Base-by-base conservation (phyloP, 2,329 filamentous ascomycete species). In the Stachybotrys chartarum region DNA sequence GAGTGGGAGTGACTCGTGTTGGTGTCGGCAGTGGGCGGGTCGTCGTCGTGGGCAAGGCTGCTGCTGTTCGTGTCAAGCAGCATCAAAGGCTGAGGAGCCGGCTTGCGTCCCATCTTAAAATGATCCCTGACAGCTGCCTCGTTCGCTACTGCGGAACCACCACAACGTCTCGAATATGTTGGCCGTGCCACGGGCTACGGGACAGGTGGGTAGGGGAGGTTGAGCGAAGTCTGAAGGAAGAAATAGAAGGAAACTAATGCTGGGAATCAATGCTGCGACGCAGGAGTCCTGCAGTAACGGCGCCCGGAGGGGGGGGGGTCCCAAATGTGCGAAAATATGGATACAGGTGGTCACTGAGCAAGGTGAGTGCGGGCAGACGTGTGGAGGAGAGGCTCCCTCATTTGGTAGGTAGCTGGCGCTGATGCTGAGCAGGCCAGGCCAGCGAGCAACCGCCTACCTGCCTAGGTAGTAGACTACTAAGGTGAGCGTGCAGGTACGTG, bases 61-160 rank as follows among this genome's bases (percentile, higher is more conserved):
- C 17, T 47, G 45, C 45, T 47, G 59, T 63, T 68, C 60, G 70
- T 62, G 59, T 74, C 74, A 64, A 74, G 72, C 70, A 83, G 74
- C 67, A 76, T 71, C 71, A 83, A 76, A 71, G 81, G 80, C 74
- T 82, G 77, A 61, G 80, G 81, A 70, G 76, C 78, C 66, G 77
- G 72, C 71, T 82, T 84, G 69, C 80, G 81, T 72, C 75, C 79
- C 80, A 83, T 83, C 31, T 62, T 58, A 57, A 24, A 24, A 10
- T 48, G 18, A 30, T 32, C 48, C 48, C 48, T 50, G 35, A 32
- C 49, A 32, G 49, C 17, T 51, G 49, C 32, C 32, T 51, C 49
- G 49, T 35, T 18, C 49, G 30, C 30, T 51, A 30, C 49, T 30
- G 30, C 49, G 32, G 49, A 32, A 51, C 18, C 49, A 32, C 24